Evolutionary conservation across 192 early-diverging fungal species (phyloP).

Genomic region (Martensiomyces pterosporus): DNA sequence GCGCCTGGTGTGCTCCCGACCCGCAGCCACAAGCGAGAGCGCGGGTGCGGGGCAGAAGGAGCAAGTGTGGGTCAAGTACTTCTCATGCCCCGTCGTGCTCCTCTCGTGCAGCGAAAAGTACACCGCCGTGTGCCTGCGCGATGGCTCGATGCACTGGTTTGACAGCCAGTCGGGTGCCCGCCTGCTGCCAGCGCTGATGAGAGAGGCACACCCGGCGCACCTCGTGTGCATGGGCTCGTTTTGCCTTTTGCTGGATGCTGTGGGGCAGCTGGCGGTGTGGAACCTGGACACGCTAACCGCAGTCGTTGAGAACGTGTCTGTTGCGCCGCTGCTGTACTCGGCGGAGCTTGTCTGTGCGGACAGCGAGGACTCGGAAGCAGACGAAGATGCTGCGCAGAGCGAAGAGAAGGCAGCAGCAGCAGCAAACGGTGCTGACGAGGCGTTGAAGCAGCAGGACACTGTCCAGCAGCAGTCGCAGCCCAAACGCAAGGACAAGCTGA

Average conservation of each 20-base stretch:
- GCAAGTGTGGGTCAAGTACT: constrained; percentile 12
- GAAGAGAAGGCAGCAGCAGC: too few species aligned
- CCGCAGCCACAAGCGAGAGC: too few species aligned
- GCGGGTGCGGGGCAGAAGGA: too few species aligned
- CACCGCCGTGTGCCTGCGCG: constrained; percentile 11
- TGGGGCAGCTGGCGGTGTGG: constrained; percentile 30
- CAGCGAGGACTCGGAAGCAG: background rate
- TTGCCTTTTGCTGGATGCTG: constrained; percentile 25
- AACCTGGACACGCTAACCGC: constrained; percentile 5
- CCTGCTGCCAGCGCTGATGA: constrained; percentile 14
- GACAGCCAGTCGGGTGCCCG: constrained; percentile 29
- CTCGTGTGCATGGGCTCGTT: constrained; percentile 13
- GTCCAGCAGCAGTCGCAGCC: too few species aligned
- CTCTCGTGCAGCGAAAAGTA: constrained; percentile 7
- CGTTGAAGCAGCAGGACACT: too few species aligned
- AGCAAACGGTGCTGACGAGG: too few species aligned
- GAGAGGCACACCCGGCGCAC: constrained; percentile 22
- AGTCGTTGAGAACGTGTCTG: constrained; percentile 10
- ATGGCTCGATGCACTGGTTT: constrained; percentile 34
- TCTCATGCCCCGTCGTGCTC: constrained; percentile 1
- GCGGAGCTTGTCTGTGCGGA: constrained; percentile 10
- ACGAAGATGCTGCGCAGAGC: background rate
- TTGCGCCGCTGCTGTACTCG: constrained; percentile 38
- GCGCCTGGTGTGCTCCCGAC: constrained; percentile 2
- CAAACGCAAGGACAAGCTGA: too few species aligned